Base-by-base conservation (phyloP, 495 filamentous ascomycete genomes). In the Amniculicola lignicola region DNA sequence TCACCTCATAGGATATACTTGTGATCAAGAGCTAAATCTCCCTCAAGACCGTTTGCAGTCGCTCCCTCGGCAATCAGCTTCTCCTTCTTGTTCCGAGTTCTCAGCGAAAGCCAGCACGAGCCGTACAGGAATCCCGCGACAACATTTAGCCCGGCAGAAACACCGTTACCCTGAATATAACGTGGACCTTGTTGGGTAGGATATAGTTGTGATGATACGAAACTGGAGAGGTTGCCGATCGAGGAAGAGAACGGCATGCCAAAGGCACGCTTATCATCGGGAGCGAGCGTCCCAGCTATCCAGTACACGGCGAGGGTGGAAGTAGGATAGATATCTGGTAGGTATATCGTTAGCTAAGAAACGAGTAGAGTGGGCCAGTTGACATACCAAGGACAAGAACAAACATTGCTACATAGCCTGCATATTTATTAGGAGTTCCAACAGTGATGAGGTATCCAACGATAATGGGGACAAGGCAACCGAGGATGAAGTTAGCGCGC, bases 371-470 rank as follows among this genome's bases (percentile, higher is more conserved):
- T n/a, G n/a, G n/a, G n/a, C n/a, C n/a, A n/a, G n/a, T n/a, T n/a
- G n/a, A n/a, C n/a, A n/a, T 7, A 55, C 63, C 63, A 31, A 41
- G 10, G 19, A 38, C 60, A 18, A 57, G 23, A 15, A 68, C 4
- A 57, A 66, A 68, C 59, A 60, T 60, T 14, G 41, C 59, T 9
- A 39, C n/a, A 35, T 64, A 64, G 4, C 52, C 59, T 11, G 53
- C 59, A 21, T 16, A 31, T 2, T 12, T 14, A 22, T 56, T 66
- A 4, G 25, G 4, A 1, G 48, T 58, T 3, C 40, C 66, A 3
- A 63, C 45, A 39, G n/a, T n/a, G 43, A 64, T 59, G 33, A 55
- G 16, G 39, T 50, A 56, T 4, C 42, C 50, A 23, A 48, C 23
- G 12, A 39, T 21, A 27, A 55, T 44, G 1, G 45, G 61, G n/a